A percentile compares a stretch with the other conserved stretches of the same genome.
phyloP scores from a whole-genome alignment of 139 green algal genomes.

The Volvox reticuliferus region DNA sequence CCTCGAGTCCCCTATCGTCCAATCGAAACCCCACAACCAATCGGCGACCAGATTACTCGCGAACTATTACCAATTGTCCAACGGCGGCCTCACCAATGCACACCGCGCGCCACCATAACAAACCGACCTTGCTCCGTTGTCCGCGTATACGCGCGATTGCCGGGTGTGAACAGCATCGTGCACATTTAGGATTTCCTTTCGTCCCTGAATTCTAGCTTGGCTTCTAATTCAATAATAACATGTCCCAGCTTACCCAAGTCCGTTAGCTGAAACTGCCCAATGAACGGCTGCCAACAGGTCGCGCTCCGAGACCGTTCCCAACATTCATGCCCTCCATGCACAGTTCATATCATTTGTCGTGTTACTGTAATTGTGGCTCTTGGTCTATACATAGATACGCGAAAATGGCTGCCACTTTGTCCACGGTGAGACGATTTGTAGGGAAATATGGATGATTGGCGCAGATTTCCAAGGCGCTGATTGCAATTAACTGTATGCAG shows the following conservation, averaged over 20 bases:
- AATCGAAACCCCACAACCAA: too few species aligned
- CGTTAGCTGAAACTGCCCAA: background rate
- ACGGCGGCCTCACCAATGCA: too few species aligned
- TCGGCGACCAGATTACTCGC: too few species aligned
- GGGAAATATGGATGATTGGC: background rate
- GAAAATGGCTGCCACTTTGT: slow-evolving; percentile 5
- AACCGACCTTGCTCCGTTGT: too few species aligned
- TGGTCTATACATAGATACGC: background rate
- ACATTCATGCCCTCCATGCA: background rate
- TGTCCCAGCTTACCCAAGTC: background rate
- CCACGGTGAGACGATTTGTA: background rate
- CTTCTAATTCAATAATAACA: background rate
- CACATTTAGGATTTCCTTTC: too few species aligned
- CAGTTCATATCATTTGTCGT: background rate
- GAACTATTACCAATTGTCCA: too few species aligned
- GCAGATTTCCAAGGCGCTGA: background rate
- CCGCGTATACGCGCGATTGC: too few species aligned
- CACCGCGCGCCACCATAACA: too few species aligned
- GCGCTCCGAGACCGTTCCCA: background rate
- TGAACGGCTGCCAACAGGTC: background rate
- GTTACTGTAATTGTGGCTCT: background rate
- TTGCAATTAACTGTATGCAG: background rate
- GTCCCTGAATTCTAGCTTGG: background rate
- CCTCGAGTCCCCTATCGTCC: too few species aligned
- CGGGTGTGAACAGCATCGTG: too few species aligned